A percentile compares a stretch with the other conserved stretches of the same genome.
Evolutionary conservation across 164 flowering plant genomes (phyloP).

Genomic region (Cinnamomum chago): DNA sequence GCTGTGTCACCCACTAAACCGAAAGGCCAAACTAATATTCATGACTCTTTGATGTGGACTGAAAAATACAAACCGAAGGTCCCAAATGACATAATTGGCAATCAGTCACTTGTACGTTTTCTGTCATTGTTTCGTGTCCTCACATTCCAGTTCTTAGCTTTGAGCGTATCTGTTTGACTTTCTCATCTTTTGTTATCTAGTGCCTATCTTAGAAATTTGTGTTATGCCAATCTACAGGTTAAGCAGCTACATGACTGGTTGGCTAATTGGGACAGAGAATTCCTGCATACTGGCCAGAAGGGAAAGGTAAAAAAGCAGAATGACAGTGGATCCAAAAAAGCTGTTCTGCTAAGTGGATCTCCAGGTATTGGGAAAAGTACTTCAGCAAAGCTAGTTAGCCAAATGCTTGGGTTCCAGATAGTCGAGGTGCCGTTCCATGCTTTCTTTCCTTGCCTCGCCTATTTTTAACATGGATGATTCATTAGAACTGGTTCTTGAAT

Average conservation of each 20-base stretch:
- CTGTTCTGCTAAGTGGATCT: conserved; percentile 78
- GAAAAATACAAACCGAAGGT: conserved; percentile 85
- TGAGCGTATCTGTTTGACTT: not conserved
- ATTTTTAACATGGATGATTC: conserved; percentile 2
- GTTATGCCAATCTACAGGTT: conserved; percentile 40
- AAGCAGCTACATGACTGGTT: conserved; percentile 93
- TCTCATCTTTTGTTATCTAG: not conserved
- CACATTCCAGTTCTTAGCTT: not conserved
- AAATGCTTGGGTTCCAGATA: conserved; percentile 86
- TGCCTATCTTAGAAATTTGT: not conserved
- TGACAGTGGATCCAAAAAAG: conserved; percentile 75
- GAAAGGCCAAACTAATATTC: conserved; percentile 25
- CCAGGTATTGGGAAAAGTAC: conserved; percentile 99
- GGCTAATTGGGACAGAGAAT: conserved; percentile 68
- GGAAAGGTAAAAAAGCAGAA: conserved; percentile 67
- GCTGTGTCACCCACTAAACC: conserved; percentile 33
- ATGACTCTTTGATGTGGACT: conserved; percentile 62
- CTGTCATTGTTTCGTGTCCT: not conserved
- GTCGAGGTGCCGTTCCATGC: conserved; percentile 52
- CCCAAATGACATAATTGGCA: conserved; percentile 85
- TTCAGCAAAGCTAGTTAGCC: conserved; percentile 85
- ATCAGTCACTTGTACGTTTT: conserved; percentile 71
- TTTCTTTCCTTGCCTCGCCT: not conserved
- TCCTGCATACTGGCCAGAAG: conserved; percentile 44
- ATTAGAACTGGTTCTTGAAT: not conserved